Conservation (phyloP, 331 rosid genomes). For the Rhamnella rubrinervis region DNA sequence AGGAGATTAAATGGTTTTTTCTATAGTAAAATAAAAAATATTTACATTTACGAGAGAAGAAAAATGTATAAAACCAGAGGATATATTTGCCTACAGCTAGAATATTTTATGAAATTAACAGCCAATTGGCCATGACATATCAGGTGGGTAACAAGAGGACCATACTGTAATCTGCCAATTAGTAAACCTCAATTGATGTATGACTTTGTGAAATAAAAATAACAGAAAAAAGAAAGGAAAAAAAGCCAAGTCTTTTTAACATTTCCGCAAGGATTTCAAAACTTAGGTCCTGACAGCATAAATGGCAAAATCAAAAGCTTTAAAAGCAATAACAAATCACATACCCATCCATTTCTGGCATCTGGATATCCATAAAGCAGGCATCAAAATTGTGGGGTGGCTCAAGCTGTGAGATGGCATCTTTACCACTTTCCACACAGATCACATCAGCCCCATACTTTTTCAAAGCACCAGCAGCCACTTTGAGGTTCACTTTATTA, state of each 20-base stretch:
- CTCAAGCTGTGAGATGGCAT: slow-evolving; percentile 45
- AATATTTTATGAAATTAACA: no score
- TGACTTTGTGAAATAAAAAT: no score
- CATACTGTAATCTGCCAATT: not conserved
- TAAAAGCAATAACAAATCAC: slow-evolving; percentile 5
- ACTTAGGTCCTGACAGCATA: not conserved
- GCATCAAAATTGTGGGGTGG: slow-evolving; percentile 69
- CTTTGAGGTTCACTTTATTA: slow-evolving; percentile 57
- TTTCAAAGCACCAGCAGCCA: slow-evolving; percentile 66
- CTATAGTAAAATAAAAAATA: not conserved
- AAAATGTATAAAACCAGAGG: not conserved
- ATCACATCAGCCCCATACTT: slow-evolving; percentile 66
- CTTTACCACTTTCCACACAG: slow-evolving; percentile 49
- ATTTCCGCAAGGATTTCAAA: slow-evolving; percentile 4
- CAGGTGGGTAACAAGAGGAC: not conserved
- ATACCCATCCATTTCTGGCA: slow-evolving; percentile 82
- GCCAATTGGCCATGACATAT: not conserved
- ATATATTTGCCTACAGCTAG: no score
- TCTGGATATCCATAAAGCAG: slow-evolving; percentile 76
- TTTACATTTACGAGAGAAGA: not conserved
- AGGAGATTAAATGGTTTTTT: not conserved
- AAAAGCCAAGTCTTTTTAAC: not conserved
- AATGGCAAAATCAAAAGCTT: not conserved
- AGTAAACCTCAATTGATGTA: no score
- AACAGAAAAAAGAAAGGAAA: no score